Percentiles rank a stretch among this genome's conserved stretches.
Evolutionary conservation across 345 rosid genomes (phyloP).

Genomic region (Carallia pectinifolia): DNA sequence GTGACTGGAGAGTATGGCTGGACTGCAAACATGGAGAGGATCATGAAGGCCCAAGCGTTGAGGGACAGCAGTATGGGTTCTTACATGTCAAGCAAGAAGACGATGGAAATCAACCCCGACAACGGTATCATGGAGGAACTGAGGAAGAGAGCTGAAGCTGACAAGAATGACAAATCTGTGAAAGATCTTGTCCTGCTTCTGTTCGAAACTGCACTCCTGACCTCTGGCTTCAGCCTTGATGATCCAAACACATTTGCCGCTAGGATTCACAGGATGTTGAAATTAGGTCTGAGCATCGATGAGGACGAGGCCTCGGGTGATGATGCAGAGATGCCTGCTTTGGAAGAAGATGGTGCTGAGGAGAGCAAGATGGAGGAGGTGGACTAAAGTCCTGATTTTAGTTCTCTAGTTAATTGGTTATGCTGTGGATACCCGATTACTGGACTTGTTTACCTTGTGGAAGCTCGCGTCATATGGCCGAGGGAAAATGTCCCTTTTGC

Average conservation of each 20-base stretch:
- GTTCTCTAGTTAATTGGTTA: neutral
- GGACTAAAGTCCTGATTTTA: constrained; percentile 34
- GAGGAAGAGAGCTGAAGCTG: constrained; percentile 74
- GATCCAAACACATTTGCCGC: constrained; percentile 81
- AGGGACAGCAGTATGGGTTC: constrained; percentile 83
- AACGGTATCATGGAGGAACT: constrained; percentile 90
- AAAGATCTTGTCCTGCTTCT: constrained; percentile 75
- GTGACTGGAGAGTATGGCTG: constrained; percentile 92
- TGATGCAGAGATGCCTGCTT: constrained; percentile 70
- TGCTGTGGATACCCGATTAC: neutral
- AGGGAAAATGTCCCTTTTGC: no score
- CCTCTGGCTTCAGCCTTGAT: constrained; percentile 85
- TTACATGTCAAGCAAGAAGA: constrained; percentile 92
- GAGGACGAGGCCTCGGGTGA: constrained; percentile 58
- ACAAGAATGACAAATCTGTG: constrained; percentile 81
- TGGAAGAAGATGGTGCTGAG: constrained; percentile 75
- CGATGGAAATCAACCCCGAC: constrained; percentile 86
- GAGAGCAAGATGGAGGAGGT: constrained; percentile 98
- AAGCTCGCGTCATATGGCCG: no score
- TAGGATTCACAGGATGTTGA: constrained; percentile 87
- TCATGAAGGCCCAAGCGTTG: constrained; percentile 86
- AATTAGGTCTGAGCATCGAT: constrained; percentile 75
- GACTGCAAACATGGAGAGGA: constrained; percentile 91
- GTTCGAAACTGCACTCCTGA: constrained; percentile 74
- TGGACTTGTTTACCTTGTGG: neutral